These are phyloP conservation scores for Jatropha multifida DNA, from an alignment of 441 rosid species.

Conservation along the genomic window DNA sequence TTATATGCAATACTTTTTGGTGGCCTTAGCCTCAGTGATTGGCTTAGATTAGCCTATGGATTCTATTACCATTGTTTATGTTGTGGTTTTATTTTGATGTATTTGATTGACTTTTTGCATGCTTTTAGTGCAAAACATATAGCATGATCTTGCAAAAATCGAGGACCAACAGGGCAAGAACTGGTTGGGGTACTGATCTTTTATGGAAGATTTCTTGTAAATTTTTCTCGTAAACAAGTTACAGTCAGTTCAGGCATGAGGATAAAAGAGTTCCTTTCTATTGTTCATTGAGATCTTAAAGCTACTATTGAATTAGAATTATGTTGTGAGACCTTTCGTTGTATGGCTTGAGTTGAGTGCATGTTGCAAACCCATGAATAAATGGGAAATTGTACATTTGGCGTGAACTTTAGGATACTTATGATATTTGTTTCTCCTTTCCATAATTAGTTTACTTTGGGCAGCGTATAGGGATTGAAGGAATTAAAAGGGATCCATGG, in stretches of 20 bases:
- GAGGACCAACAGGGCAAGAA: background rate
- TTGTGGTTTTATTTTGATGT: background rate
- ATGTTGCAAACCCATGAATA: background rate
- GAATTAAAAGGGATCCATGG: slow-evolving; percentile 67
- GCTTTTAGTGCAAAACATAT: background rate
- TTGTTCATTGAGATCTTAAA: background rate
- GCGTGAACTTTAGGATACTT: slow-evolving; percentile 10
- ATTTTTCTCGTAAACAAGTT: background rate
- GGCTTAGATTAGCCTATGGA: background rate
- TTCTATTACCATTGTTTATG: background rate
- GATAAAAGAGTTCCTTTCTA: slow-evolving; percentile 4
- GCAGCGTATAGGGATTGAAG: slow-evolving; percentile 79
- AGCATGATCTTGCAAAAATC: background rate
- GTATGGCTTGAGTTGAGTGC: background rate
- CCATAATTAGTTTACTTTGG: slow-evolving; percentile 29
- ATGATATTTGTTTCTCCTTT: slow-evolving; percentile 25
- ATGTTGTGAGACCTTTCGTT: background rate
- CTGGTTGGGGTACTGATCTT: background rate
- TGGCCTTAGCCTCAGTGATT: background rate
- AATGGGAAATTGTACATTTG: background rate
- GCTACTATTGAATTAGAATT: background rate
- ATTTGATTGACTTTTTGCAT: background rate
- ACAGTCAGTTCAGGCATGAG: slow-evolving; percentile 8
- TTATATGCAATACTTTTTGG: background rate
- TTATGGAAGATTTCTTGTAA: background rate